Base-by-base conservation (phyloP, 116 monocot genomes). In the Phalaenopsis hybrid region DNA sequence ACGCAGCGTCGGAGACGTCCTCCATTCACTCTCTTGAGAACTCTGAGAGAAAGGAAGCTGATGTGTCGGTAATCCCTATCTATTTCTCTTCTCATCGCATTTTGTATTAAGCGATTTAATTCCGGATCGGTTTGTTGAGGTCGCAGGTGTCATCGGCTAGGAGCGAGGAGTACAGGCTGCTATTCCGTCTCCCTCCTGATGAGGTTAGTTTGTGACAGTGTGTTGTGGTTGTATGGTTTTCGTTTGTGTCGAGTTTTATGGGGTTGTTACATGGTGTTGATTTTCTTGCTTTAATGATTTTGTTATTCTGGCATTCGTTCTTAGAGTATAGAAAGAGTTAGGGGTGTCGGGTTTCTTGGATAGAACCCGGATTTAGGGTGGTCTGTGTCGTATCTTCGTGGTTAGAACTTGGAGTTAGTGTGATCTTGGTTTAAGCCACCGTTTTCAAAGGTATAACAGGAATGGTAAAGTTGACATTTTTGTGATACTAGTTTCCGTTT, bases 151-250 rank as follows among this genome's bases (percentile, higher is more conserved):
- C 83, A 21, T 65, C 85, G 44, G 81, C 82, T 79, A 85, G 85
- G 59, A 92, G 92, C 85, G 92, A 90, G 79, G 92, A 92, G 81
- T 90, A 92, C 65, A 82, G 92, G 75, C 61, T 92, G 77, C 78
- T 92, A 75, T 92, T 92, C 74, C 86, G 87, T 10, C 88, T 90
- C 50, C 92, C 92, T 17, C 23, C 84, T 1, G 88, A 88, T 75
- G 92, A 92, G 92, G 92, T 92, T 25, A 86, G 84, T 78, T n/a
- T 25, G 43, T 44, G 23, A 33, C 77, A 51, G 51, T 34, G 28
- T 48, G 11, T 6, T 48, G 5, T 18, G 44, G 15, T 75, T 44
- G 44, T 5, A 8, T 77, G 28, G 18, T 5, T 18, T 28, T 77
- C 51, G 1, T 12, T 77, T 51, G 9, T 77, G 77, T 75, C 20